Conservation (phyloP, 768 basidiomycete genomes). For the Russula foetens region DNA sequence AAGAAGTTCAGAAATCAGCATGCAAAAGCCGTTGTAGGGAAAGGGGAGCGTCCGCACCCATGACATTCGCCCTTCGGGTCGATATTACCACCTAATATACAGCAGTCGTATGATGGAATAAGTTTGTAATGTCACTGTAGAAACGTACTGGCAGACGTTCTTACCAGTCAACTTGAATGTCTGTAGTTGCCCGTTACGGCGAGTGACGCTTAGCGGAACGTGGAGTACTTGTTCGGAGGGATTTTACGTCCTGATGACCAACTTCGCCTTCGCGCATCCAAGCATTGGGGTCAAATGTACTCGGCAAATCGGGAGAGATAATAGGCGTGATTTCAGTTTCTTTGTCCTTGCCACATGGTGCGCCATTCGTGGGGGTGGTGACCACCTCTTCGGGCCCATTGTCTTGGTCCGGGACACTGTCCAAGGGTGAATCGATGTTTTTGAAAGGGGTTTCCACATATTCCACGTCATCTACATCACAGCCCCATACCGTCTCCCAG, state of each 20-base stretch:
- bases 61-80: no score
- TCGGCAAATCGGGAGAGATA: constrained; percentile 7
- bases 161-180: not conserved
- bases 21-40: no score
- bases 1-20: no score
- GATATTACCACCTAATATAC: no score
- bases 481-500: constrained; percentile 10
- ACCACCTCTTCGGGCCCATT: not conserved
- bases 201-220: not conserved
- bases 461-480: not conserved
- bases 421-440: not conserved
- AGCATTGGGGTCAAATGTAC: not conserved
- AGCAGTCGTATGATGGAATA: not conserved
- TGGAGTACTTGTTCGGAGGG: not conserved
- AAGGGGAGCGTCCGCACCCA: no score
- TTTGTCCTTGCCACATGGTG: not conserved
- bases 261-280: not conserved
- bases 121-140: no score
- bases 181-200: not conserved
- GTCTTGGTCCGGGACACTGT: not conserved
- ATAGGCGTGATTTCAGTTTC: constrained; percentile 4
- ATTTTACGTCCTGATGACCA: not conserved
- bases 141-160: not conserved
- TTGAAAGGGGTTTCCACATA: not conserved
- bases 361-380: not conserved